phyloP scores from a whole-genome alignment of 2,329 filamentous ascomycete genomes.

The Stachybotrys echinatus region DNA sequence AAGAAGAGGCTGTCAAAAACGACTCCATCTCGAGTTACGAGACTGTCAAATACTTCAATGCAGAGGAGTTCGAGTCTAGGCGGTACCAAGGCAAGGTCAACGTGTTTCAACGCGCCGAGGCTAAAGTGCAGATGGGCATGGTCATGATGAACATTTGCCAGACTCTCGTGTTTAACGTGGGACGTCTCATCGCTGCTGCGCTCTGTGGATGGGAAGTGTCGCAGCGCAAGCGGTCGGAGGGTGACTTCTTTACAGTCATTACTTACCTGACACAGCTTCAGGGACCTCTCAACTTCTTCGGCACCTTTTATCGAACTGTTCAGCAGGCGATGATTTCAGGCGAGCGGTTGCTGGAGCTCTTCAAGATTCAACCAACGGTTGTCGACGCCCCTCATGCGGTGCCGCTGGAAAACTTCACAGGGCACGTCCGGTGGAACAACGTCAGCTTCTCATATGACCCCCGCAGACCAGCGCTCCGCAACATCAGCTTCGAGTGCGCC shows the following conservation, averaged over 20 bases:
- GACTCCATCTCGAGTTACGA: slow-evolving; percentile 99
- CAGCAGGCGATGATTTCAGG: slow-evolving; percentile 97
- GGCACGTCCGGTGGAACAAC: slow-evolving; percentile 80
- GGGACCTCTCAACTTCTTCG: slow-evolving; percentile 79
- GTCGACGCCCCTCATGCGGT: slow-evolving; percentile 66
- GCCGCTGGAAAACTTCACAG: slow-evolving; percentile 62
- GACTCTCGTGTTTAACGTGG: slow-evolving; percentile 73
- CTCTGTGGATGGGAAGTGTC: slow-evolving; percentile 75
- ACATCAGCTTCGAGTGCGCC: slow-evolving; percentile 76
- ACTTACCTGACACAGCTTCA: slow-evolving; percentile 78
- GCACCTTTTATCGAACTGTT: slow-evolving; percentile 92
- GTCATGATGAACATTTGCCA: slow-evolving; percentile 79
- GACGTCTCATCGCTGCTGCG: slow-evolving; percentile 65
- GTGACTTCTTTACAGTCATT: slow-evolving; percentile 67
- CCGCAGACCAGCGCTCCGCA: slow-evolving; percentile 77
- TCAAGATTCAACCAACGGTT: slow-evolving; percentile 93
- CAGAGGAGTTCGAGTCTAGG: slow-evolving; percentile 71
- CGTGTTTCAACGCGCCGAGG: slow-evolving; percentile 69
- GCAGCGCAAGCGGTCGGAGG: slow-evolving; percentile 48
- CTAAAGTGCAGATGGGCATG: slow-evolving; percentile 69
- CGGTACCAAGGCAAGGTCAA: slow-evolving; percentile 67
- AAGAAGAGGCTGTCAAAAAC: slow-evolving; percentile 97
- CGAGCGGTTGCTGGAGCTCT: slow-evolving; percentile 88
- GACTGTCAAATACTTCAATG: slow-evolving; percentile 88
- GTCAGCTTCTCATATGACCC: slow-evolving; percentile 88